Evolutionary conservation across 345 rosid genomes (phyloP), one percentile per base, ranked within the genome.

Genomic region (Citrus unshiu): DNA sequence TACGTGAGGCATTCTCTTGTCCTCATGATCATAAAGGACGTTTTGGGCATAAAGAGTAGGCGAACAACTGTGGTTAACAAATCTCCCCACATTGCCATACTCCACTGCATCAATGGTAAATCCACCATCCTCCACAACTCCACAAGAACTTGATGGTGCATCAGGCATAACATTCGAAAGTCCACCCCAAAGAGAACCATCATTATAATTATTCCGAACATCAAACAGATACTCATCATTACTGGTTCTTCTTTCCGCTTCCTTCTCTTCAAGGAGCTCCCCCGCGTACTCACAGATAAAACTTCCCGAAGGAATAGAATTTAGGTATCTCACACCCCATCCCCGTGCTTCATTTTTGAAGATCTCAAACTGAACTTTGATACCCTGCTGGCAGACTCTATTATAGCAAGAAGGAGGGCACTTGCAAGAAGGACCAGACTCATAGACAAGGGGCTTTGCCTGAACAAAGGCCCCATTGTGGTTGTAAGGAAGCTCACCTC

Each of bases 41-140:
- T 91, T 86, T 70, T 93, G 99, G 3, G 99, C 98, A 66, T 94
- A 94, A 49, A 94, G 86, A 82, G 93, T 96, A 2, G 98, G 99
- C 2, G 98, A 91, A 83, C 97, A 96, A 67, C 98, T 89, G 72
- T 94, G 97, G 87, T 96, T 96, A 72, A 96, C 85, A 68, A 96
- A 91, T 78, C 99, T 91, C 73, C 98, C 97, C 2, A 94, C 66
- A 46, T 93, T 93, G 13, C 97, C 98, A 80, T 62, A 80, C 57
- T 32, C 72, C 18, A 3, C 32, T 30, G 32, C 32, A 30, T 3
- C 32, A 30, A 30, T 30, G 32, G 32, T 30, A 30, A 30, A 30
- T 30, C 32, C 32, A 30, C 32, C 32, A 30, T 81, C 86, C 72
- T 77, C 85, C 39, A 83, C 87, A 78, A 40, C 81, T 84, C 81